Conservation (phyloP, 176 grass and related monocot species). For the Cenchrus purpureus region DNA sequence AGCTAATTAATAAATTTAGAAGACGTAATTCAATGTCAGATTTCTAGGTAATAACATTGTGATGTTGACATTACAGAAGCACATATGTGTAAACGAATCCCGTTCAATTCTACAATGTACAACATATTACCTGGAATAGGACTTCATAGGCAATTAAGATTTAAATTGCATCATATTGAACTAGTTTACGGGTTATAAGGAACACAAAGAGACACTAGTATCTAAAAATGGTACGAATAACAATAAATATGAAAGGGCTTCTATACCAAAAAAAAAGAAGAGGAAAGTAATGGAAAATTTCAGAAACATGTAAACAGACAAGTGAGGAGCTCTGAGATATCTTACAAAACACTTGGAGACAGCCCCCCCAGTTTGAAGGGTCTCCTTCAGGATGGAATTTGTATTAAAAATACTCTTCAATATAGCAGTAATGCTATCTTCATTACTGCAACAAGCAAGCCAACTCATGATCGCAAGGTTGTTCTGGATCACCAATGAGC, state of each 20-base stretch:
- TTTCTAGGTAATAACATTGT: constrained; percentile 7
- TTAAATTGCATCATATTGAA: neutral
- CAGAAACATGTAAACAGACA: constrained; percentile 14
- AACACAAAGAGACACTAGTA: constrained; percentile 4
- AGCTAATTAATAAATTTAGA: neutral
- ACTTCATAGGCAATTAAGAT: constrained; percentile 19
- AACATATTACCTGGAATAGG: constrained; percentile 1
- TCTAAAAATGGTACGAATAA: neutral
- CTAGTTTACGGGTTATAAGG: neutral
- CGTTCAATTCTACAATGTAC: neutral
- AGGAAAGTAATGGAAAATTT: neutral
- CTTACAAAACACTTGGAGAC: constrained; percentile 75
- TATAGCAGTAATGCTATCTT: constrained; percentile 87
- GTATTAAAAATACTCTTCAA: constrained; percentile 75
- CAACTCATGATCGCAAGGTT: constrained; percentile 22
- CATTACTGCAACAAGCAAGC: constrained; percentile 69
- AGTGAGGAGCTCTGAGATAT: constrained; percentile 23
- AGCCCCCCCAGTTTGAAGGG: constrained; percentile 67
- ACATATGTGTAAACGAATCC: neutral
- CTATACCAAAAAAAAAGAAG: neutral
- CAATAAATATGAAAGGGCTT: neutral
- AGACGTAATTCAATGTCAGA: neutral
- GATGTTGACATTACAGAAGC: constrained; percentile 14
- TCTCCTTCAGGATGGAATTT: constrained; percentile 75
- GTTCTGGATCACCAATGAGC: constrained; percentile 5